These are phyloP conservation scores for Chrysophaeum taylorii DNA, from an alignment of 352 stramenopile species.

Conservation along the genomic window DNA sequence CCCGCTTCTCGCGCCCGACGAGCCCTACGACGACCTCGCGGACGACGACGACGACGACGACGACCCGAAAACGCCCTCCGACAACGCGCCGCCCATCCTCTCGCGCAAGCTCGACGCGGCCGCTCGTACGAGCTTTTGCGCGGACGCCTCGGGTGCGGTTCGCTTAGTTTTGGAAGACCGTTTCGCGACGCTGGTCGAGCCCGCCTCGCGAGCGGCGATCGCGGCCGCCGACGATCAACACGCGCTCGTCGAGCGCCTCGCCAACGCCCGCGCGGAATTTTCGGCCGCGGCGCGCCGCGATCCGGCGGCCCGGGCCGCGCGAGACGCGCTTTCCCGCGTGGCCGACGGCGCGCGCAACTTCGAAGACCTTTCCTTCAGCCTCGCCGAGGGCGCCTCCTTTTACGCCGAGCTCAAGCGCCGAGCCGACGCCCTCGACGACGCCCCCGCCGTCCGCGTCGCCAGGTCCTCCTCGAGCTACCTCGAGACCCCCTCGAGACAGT, in stretches of 20 bases:
- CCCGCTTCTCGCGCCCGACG: not conserved
- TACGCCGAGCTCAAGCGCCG: not conserved
- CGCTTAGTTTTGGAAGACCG: not conserved
- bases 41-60: not conserved
- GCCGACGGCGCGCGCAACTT: not conserved
- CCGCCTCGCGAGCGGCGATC: not conserved
- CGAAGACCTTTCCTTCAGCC: not conserved
- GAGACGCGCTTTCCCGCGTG: not conserved
- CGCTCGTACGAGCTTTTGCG: no score
- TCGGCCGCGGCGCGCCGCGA: not conserved
- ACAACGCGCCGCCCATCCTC: not conserved
- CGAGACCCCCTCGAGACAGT: no score
- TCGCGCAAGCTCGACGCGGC: not conserved
- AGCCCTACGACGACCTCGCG: not conserved
- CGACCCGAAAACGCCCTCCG: not conserved
- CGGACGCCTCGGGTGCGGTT: not conserved
- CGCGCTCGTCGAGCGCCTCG: not conserved
- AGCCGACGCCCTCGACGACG: not conserved
- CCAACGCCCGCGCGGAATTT: not conserved
- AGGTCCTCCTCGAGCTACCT: no score
- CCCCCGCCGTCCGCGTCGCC: not conserved
- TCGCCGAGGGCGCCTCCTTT: not conserved
- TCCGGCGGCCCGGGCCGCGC: not conserved
- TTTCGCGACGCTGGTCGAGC: not conserved
- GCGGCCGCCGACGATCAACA: not conserved